Evolutionary conservation across 345 rosid genomes (phyloP).

Genomic region (Abelmoschus esculentus): DNA sequence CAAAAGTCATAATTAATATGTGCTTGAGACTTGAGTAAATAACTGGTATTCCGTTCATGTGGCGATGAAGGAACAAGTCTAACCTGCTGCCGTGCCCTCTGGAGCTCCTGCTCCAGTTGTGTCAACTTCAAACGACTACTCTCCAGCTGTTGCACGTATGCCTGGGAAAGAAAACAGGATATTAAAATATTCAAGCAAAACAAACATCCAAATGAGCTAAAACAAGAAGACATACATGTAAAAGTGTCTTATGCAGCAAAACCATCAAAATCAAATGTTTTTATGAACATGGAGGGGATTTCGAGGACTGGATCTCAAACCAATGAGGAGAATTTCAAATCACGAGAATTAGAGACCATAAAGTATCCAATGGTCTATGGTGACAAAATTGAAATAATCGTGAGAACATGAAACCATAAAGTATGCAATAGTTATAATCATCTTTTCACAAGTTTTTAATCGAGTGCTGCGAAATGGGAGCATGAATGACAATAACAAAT

Average conservation of each 20-base stretch:
- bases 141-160: slow-evolving; percentile 97
- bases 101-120: slow-evolving; percentile 96
- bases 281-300: not conserved
- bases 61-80: slow-evolving; percentile 11
- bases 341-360: not conserved
- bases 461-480: not conserved
- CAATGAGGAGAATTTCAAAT: not conserved
- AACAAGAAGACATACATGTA: not conserved
- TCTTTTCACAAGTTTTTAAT: not conserved
- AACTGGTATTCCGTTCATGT: not conserved
- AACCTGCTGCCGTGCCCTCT: slow-evolving; percentile 98
- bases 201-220: not conserved
- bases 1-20: not conserved
- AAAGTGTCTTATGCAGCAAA: not conserved
- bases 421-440: not conserved
- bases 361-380: not conserved
- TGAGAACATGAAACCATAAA: not conserved
- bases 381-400: not conserved
- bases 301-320: not conserved
- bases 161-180: slow-evolving; percentile 34
- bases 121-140: slow-evolving; percentile 92
- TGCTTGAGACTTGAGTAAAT: not conserved
- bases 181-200: not conserved
- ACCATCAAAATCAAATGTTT: not conserved
- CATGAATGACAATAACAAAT: not conserved